Evolutionary conservation across 192 early-diverging fungal genomes (phyloP).

Genomic region (Umbelopsis sp.): DNA sequence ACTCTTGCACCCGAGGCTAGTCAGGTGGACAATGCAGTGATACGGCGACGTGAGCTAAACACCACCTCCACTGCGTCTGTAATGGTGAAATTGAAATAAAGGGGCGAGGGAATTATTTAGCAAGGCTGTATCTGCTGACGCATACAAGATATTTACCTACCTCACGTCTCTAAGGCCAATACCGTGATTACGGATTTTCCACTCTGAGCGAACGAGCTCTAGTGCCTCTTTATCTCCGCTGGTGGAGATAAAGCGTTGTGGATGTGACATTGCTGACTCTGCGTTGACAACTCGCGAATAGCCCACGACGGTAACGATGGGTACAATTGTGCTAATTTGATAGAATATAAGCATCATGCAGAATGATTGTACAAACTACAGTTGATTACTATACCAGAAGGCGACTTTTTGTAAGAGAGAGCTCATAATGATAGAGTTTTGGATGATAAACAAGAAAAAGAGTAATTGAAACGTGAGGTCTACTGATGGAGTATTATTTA

Average conservation of each 20-base stretch:
- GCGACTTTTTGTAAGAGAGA: constrained; percentile 6
- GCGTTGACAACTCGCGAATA: constrained; percentile 13
- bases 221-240: constrained; percentile 18
- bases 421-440: constrained; percentile 6
- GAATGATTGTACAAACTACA: not conserved
- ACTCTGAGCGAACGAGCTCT: constrained; percentile 28
- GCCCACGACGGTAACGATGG: not conserved
- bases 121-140: too few species aligned
- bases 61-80: constrained; percentile 33
- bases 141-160: constrained; percentile 2
- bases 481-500: not conserved
- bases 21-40: constrained; percentile 7
- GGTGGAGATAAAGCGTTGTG: constrained; percentile 8
- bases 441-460: not conserved
- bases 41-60: not conserved
- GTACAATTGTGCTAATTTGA: not conserved
- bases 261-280: constrained; percentile 9
- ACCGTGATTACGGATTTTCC: constrained; percentile 28
- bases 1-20: not conserved
- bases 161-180: constrained; percentile 33
- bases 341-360: too few species aligned
- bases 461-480: not conserved
- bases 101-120: too few species aligned
- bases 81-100: not conserved
- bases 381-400: not conserved